Percentiles rank a stretch among this genome's conserved stretches.
These are phyloP conservation scores for Penicillium sclerotigenum DNA, from an alignment of 2,329 filamentous ascomycete genomes.

Conservation along the genomic window DNA sequence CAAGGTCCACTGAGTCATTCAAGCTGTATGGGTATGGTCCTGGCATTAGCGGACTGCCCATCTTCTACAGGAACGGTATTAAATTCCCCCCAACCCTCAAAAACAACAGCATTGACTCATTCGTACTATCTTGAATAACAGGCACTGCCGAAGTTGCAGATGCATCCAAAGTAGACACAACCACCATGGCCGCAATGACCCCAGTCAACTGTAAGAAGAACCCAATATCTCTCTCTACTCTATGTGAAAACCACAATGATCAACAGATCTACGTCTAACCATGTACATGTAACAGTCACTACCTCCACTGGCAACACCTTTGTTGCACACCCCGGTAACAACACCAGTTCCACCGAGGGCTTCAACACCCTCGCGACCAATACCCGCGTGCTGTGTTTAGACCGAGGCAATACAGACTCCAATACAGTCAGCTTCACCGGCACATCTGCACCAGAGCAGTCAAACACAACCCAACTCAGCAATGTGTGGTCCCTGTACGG, in stretches of 20 bases:
- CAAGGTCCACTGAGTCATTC: not conserved
- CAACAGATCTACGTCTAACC: not conserved
- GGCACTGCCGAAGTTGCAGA: conserved; percentile 11
- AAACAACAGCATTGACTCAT: not conserved
- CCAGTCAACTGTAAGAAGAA: conserved; percentile 13
- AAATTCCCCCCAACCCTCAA: not conserved
- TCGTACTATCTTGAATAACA: not conserved
- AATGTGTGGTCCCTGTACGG: conserved; percentile 15
- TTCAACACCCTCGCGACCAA: conserved; percentile 2
- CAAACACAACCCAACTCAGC: conserved; percentile 2
- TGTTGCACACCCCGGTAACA: conserved; percentile 5
- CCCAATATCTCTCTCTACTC: not conserved
- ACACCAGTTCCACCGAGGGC: not conserved
- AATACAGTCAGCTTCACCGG: conserved; percentile 10
- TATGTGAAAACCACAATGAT: not conserved
- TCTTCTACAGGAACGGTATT: conserved; percentile 14
- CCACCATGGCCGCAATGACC: conserved; percentile 1
- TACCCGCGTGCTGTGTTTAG: conserved; percentile 8
- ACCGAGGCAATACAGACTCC: not conserved
- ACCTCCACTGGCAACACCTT: conserved; percentile 7
- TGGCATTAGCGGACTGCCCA: conserved; percentile 13
- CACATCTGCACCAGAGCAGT: not conserved
- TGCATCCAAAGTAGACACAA: not conserved
- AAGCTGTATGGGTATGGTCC: conserved; percentile 15
- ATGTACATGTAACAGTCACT: not conserved